These are phyloP conservation scores for Grosmannia huntii DNA, from an alignment of 2,329 filamentous ascomycete genomes.

Conservation along the genomic window DNA sequence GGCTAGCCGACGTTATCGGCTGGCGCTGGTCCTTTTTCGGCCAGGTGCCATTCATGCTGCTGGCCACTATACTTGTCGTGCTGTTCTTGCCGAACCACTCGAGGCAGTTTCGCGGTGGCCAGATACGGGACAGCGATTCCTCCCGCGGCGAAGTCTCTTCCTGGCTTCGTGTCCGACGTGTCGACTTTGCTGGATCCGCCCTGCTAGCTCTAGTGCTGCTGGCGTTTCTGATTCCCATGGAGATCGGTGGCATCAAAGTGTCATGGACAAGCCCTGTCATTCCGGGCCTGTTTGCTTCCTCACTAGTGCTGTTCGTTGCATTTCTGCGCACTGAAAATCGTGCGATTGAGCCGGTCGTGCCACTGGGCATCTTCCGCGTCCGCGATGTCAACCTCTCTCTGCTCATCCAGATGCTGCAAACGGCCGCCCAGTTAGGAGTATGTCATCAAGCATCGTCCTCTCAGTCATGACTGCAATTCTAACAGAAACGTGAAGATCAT, in stretches of 20 bases:
- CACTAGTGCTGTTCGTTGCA: slow-evolving; percentile 16
- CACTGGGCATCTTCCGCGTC: slow-evolving; percentile 37
- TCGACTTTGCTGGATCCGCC: slow-evolving; percentile 46
- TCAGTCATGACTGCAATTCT: background rate
- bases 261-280: slow-evolving; percentile 25
- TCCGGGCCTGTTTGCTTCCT: slow-evolving; percentile 17
- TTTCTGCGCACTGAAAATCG: slow-evolving; percentile 23
- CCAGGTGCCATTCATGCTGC: slow-evolving; percentile 40
- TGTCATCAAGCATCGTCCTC: slow-evolving; percentile 11
- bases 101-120: background rate
- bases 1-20: slow-evolving; percentile 47
- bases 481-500: slow-evolving; percentile 26
- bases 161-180: slow-evolving; percentile 28
- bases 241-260: slow-evolving; percentile 26
- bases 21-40: slow-evolving; percentile 54
- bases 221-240: slow-evolving; percentile 24
- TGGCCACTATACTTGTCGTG: slow-evolving; percentile 30
- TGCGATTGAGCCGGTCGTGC: slow-evolving; percentile 44
- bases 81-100: slow-evolving; percentile 20
- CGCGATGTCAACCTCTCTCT: slow-evolving; percentile 41
- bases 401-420: slow-evolving; percentile 37
- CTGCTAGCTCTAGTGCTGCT: slow-evolving; percentile 26
- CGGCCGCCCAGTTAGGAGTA: slow-evolving; percentile 44
- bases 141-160: background rate
- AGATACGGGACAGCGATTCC: background rate